Base-by-base conservation (phyloP, 2,329 filamentous ascomycete genomes). In the Aspergillus quadricinctus region DNA sequence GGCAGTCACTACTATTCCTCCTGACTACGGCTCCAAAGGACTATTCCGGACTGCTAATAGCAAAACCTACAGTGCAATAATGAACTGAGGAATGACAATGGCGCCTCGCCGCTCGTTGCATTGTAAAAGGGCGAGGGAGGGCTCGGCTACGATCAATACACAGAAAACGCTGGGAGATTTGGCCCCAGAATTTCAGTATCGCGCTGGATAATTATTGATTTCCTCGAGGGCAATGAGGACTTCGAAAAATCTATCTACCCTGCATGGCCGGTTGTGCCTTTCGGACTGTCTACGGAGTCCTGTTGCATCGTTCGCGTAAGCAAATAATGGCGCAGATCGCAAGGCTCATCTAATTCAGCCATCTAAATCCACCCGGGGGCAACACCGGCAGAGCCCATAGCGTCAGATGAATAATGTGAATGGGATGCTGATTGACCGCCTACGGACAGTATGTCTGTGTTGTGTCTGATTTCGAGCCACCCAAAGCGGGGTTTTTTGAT, bases 321-420 rank as follows among this genome's bases (percentile, higher is more conserved):
- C 31, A 37, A 21, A 46, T 46, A 21, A 46, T 46, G 21, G 11
- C 45, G 52, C 43, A 54, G 52, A 54, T 54, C 52, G 52, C 45
- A 54, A 52, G 57, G 56, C 54, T 58, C 55, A 49, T 54, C 57
- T 27, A 27, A 46, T 23, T 40, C 48, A 54, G 37, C 46, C 49
- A 53, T 49, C 50, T 46, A 23, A 46, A 46, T 25, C 10, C 23
- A 10, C 50, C 27, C 43, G 43, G 50, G 50, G 50, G 50, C 55
- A 53, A 57, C 48, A 50, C 48, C 19, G 49, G 43, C 50, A 19
- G 21, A 23, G 23, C 41, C n/a, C 21, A 45, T 45, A 45, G 41
- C 41, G 41, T 45, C 41, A 45, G 41, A 45, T 23, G 41, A 19
- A 45, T 45, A 45, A 45, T 45, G 21, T 23, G n/a, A 23, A 45